Evolutionary conservation across 768 basidiomycete genomes (phyloP).

Genomic region (Mycena olivaceomarginata): DNA sequence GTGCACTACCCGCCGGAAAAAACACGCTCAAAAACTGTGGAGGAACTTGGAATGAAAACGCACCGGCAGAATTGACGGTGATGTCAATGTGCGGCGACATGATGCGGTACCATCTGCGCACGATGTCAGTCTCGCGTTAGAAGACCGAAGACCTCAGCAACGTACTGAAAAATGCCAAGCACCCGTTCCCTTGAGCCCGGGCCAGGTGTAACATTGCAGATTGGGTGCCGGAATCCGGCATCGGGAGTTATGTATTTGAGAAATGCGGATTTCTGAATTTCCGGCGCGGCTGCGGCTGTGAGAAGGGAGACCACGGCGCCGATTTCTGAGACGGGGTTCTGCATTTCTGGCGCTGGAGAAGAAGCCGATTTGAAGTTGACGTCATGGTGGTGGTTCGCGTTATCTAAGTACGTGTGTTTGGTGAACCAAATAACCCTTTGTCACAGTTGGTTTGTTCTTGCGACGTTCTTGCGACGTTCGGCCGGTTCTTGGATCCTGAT

Average conservation of each 20-base stretch:
- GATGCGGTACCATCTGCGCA: constrained; percentile 76
- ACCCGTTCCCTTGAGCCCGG: constrained; percentile 74
- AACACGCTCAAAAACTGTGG: neutral
- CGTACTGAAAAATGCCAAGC: constrained; percentile 76
- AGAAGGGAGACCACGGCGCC: constrained; percentile 63
- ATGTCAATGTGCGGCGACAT: constrained; percentile 71
- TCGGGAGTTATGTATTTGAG: constrained; percentile 71
- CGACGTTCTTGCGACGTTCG: no score
- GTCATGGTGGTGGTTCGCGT: neutral
- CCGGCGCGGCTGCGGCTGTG: constrained; percentile 68
- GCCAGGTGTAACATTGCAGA: constrained; percentile 68
- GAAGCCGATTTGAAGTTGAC: neutral
- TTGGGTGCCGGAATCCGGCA: constrained; percentile 75
- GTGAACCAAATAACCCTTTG: no score
- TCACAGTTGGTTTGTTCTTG: no score
- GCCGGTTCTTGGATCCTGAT: no score
- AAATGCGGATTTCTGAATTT: constrained; percentile 68
- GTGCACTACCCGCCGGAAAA: constrained; percentile 64
- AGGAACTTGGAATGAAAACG: constrained; percentile 42
- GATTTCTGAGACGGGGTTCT: constrained; percentile 74
- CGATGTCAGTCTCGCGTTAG: neutral
- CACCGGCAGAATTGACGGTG: constrained; percentile 65
- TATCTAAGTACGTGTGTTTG: neutral
- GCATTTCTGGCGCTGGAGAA: constrained; percentile 59
- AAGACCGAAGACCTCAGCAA: no score